Conservation (phyloP, 2,329 filamentous ascomycete genomes). For the Ploettnerulaceae sp. region DNA sequence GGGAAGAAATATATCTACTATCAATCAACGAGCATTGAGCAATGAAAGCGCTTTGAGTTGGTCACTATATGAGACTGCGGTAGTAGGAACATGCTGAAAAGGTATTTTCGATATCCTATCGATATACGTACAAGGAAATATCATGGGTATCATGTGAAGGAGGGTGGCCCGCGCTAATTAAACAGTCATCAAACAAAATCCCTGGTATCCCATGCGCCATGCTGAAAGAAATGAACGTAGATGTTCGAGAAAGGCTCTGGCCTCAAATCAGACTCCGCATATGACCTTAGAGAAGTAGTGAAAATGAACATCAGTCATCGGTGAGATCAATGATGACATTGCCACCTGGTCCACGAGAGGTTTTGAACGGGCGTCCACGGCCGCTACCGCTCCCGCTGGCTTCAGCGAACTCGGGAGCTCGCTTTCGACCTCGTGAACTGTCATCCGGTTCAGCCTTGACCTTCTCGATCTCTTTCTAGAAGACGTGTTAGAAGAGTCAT, state of each 20-base stretch:
- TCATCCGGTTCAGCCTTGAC: conserved; percentile 21
- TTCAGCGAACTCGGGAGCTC: conserved; percentile 5
- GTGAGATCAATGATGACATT: conserved; percentile 23
- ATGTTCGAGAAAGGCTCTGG: too few relatives aligned
- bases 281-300: not conserved
- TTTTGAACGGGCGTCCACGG: conserved; percentile 16
- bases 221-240: not conserved
- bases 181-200: too few relatives aligned
- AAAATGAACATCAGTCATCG: conserved; percentile 18
- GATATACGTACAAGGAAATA: too few relatives aligned
- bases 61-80: too few relatives aligned
- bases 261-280: not conserved
- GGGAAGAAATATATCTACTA: too few relatives aligned
- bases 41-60: too few relatives aligned
- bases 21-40: too few relatives aligned
- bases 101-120: too few relatives aligned
- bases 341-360: conserved; percentile 7
- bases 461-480: conserved; percentile 20
- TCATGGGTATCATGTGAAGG: too few relatives aligned
- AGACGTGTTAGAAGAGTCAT: not conserved
- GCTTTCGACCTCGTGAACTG: conserved; percentile 5
- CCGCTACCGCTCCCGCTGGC: conserved; percentile 4
- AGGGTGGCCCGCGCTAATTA: too few relatives aligned
- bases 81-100: too few relatives aligned
- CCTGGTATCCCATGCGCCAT: too few relatives aligned